Evolutionary conservation across 805 yeast genomes (phyloP).

Genomic region (Candida dendrica): DNA sequence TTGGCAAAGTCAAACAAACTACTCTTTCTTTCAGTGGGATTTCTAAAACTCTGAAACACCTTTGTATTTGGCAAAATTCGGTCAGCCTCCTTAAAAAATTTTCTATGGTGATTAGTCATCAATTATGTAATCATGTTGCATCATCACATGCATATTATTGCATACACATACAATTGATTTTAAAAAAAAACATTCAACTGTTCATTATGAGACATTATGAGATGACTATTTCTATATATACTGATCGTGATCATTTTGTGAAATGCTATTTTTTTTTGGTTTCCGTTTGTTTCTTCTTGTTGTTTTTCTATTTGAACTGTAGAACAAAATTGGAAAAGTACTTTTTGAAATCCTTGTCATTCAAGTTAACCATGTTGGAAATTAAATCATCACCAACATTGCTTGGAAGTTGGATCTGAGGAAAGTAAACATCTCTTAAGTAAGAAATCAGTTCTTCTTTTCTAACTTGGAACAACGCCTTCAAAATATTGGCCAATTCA

Average conservation of each 20-base stretch:
- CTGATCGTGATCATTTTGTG: not conserved
- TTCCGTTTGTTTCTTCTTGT: not conserved
- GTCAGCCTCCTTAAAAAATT: too few species aligned
- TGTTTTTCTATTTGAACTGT: conserved; percentile 15
- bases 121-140: too few species aligned
- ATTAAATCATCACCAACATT: conserved; percentile 57
- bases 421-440: conserved; percentile 42
- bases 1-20: too few species aligned
- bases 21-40: too few species aligned
- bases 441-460: conserved; percentile 43
- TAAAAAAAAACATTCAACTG: too few species aligned
- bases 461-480: conserved; percentile 46
- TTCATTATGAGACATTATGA: not conserved
- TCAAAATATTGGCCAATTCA: conserved; percentile 68
- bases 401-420: conserved; percentile 49
- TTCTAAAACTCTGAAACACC: too few species aligned
- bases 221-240: not conserved
- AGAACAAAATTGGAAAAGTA: conserved; percentile 47
- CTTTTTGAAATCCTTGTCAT: conserved; percentile 62
- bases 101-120: too few species aligned
- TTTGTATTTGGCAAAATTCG: too few species aligned
- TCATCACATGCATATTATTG: too few species aligned
- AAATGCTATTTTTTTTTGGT: not conserved
- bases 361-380: conserved; percentile 44
- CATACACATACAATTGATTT: too few species aligned